These are phyloP conservation scores for Penicillium roqueforti DNA, from an alignment of 495 filamentous ascomycete species.

Conservation along the genomic window DNA sequence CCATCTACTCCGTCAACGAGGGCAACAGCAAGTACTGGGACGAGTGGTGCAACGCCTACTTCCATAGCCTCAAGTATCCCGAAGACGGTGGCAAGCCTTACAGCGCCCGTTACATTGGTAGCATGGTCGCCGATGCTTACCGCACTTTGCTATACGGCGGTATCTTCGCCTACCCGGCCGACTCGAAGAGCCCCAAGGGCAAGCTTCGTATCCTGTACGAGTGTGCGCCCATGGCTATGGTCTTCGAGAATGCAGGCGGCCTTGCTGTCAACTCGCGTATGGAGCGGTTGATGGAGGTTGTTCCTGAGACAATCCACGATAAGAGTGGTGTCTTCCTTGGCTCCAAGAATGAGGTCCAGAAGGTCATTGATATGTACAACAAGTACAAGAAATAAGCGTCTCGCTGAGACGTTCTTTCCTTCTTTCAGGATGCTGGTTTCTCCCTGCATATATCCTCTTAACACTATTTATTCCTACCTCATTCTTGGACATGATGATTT, in stretches of 20 bases:
- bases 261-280: slow-evolving; percentile 86
- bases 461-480: not conserved
- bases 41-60: slow-evolving; percentile 80
- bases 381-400: slow-evolving; percentile 38
- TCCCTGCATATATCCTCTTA: not conserved
- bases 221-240: slow-evolving; percentile 98
- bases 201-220: slow-evolving; percentile 97
- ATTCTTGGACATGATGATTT: not conserved
- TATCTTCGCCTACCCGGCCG: slow-evolving; percentile 94
- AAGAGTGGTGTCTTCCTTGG: slow-evolving; percentile 94
- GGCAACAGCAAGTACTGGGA: slow-evolving; percentile 97
- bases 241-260: slow-evolving; percentile 97
- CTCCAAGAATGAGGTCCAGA: slow-evolving; percentile 90
- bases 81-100: slow-evolving; percentile 79
- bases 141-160: slow-evolving; percentile 92
- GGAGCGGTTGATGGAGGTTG: slow-evolving; percentile 82
- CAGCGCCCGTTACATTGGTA: slow-evolving; percentile 89
- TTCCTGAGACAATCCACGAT: slow-evolving; percentile 93
- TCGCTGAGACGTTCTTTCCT: not conserved
- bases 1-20: slow-evolving; percentile 98
- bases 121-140: slow-evolving; percentile 98
- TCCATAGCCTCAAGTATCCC: slow-evolving; percentile 79
- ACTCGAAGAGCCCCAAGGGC: slow-evolving; percentile 97
- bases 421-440: not conserved
- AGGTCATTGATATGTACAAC: slow-evolving; percentile 69